Percentiles rank a stretch among this genome's conserved stretches.
phyloP scores from a whole-genome alignment of 805 yeast species.

The Candida endomychidarum region DNA sequence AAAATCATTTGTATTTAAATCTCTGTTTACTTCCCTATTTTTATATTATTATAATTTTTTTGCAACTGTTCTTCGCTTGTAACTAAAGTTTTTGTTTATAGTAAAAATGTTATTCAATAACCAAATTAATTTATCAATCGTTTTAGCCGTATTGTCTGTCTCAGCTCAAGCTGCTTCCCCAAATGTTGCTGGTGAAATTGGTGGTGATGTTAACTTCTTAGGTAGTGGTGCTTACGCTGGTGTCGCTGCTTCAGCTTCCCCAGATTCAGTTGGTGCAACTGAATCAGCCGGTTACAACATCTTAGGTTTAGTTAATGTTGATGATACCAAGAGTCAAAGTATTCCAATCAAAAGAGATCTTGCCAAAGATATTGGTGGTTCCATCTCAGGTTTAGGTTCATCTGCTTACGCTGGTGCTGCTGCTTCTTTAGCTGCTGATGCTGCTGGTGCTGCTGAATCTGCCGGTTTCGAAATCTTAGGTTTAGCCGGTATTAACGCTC shows the following conservation, averaged over 20 bases:
- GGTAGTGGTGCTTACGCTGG: constrained; percentile 10
- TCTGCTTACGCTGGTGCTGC: constrained; percentile 9
- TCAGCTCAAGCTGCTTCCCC: constrained; percentile 2
- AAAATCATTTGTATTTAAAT: not conserved
- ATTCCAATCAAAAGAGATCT: constrained; percentile 13
- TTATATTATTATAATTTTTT: not conserved
- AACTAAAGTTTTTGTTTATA: not conserved
- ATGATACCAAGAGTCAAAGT: constrained; percentile 6
- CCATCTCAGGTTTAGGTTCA: constrained; percentile 8
- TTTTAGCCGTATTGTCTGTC: constrained; percentile 16
- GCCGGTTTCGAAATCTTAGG: constrained; percentile 16
- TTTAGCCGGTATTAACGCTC: constrained; percentile 1
- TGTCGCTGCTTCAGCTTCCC: constrained; percentile 14
- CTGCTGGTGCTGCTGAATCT: constrained; percentile 12
- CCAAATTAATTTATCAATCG: constrained; percentile 20
- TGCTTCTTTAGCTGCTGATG: constrained; percentile 3
- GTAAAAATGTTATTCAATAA: constrained; percentile 20
- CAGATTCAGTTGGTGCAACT: constrained; percentile 12
- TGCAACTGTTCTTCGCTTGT: not conserved
- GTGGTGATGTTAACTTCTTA: not conserved
- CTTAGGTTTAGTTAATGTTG: constrained; percentile 8
- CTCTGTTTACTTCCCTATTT: not conserved
- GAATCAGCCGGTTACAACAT: constrained; percentile 4
- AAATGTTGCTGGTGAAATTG: constrained; percentile 6
- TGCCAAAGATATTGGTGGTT: constrained; percentile 11